phyloP scores from a whole-genome alignment of 2,329 filamentous ascomycete species.

The Neonectria coccinea region DNA sequence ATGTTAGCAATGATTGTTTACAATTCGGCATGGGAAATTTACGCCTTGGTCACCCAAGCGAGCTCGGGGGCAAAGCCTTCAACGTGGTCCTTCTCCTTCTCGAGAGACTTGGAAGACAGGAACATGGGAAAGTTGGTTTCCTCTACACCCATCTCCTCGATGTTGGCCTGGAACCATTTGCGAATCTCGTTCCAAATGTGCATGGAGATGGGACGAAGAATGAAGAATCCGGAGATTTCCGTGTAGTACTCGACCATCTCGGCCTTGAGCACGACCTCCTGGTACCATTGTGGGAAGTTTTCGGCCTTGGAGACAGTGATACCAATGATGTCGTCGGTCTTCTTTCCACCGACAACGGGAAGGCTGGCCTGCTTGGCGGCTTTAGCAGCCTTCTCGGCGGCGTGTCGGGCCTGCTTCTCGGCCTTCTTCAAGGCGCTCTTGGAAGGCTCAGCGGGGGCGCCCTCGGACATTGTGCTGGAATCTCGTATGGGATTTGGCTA shows the following conservation, averaged over 20 bases:
- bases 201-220: slow-evolving; percentile 80
- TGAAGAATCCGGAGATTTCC: slow-evolving; percentile 97
- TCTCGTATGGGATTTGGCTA: slow-evolving; percentile 20
- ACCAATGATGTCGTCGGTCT: slow-evolving; percentile 79
- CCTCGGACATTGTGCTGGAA: slow-evolving; percentile 48
- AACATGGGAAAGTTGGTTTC: slow-evolving; percentile 98
- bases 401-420: slow-evolving; percentile 72
- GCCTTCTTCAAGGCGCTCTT: slow-evolving; percentile 76
- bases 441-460: slow-evolving; percentile 55
- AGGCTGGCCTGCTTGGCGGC: slow-evolving; percentile 66
- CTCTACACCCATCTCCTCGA: slow-evolving; percentile 91
- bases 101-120: slow-evolving; percentile 88
- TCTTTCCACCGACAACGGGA: slow-evolving; percentile 69
- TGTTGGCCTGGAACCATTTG: slow-evolving; percentile 77
- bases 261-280: slow-evolving; percentile 96
- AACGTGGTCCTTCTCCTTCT: slow-evolving; percentile 93
- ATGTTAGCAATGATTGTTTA: slow-evolving; percentile 29
- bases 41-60: slow-evolving; percentile 89
- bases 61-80: slow-evolving; percentile 98
- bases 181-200: slow-evolving; percentile 75
- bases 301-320: slow-evolving; percentile 88
- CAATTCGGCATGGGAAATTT: slow-evolving; percentile 49
- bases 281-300: slow-evolving; percentile 96
- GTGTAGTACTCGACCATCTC: slow-evolving; percentile 97
- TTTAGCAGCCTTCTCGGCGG: slow-evolving; percentile 72